Percentiles rank a stretch among this genome's conserved stretches.
These are phyloP conservation scores for Tulasnella sp. DNA, from an alignment of 768 basidiomycete genomes.

Conservation along the genomic window DNA sequence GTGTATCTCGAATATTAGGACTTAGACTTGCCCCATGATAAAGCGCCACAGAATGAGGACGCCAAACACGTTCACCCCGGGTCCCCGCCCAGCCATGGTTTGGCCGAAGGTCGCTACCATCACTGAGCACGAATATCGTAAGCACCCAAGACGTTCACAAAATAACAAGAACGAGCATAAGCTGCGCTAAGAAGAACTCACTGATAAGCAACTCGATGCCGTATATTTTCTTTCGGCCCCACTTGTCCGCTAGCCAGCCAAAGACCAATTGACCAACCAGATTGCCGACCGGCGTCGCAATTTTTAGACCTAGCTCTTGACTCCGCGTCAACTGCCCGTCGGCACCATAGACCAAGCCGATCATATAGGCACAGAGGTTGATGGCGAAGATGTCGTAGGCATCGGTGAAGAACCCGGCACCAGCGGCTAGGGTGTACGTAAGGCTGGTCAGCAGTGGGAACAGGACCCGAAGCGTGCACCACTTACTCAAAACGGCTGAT, in stretches of 20 bases:
- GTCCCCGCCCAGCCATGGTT: conserved; percentile 30
- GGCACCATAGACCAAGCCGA: conserved; percentile 22
- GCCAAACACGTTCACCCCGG: conserved; percentile 22
- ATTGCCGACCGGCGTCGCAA: conserved; percentile 33
- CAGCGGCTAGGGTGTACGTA: conserved; percentile 12
- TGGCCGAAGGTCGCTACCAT: conserved; percentile 33
- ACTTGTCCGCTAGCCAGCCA: conserved; percentile 33
- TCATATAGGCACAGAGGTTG: conserved; percentile 18
- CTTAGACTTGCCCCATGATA: conserved; percentile 23
- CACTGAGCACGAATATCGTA: conserved; percentile 28
- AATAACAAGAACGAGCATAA: neutral
- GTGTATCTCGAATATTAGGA: neutral
- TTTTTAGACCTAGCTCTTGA: conserved; percentile 33
- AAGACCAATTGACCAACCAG: conserved; percentile 32
- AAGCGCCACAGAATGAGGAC: conserved; percentile 25
- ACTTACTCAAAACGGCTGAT: conserved; percentile 5
- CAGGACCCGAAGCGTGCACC: neutral
- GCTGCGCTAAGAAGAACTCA: neutral
- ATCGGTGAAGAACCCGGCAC: conserved; percentile 23
- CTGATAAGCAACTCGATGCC: conserved; percentile 34
- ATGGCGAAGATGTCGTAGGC: conserved; percentile 35
- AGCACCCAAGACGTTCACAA: conserved; percentile 1
- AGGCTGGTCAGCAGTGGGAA: neutral
- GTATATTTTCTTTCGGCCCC: conserved; percentile 36
- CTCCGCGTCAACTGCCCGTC: conserved; percentile 6